Evolutionary conservation across 1,139 yeast species (phyloP).

Genomic region (Candida gigantensis): DNA sequence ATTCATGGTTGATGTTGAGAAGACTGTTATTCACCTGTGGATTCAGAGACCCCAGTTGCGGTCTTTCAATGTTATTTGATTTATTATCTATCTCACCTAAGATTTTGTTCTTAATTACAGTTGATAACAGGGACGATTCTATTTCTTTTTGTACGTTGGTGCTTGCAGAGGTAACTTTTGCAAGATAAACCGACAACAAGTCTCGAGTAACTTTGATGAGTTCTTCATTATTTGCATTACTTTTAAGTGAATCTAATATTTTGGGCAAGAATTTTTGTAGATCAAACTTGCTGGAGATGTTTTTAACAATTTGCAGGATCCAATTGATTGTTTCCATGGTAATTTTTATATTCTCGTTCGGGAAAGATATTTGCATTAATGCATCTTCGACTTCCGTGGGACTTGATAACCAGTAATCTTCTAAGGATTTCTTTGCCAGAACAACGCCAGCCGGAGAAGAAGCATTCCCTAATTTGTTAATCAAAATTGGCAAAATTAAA

Average conservation of each 20-base stretch:
- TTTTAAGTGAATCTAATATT: conserved; percentile 7
- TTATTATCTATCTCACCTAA: background rate
- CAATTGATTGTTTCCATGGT: conserved; percentile 43
- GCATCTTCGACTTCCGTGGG: conserved; percentile 55
- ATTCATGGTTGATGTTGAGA: background rate
- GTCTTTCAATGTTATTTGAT: too few species aligned
- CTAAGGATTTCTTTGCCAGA: conserved; percentile 54
- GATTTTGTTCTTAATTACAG: background rate
- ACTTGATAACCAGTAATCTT: conserved; percentile 67
- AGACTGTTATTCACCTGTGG: background rate
- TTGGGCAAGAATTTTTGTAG: conserved; percentile 29
- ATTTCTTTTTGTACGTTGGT: background rate
- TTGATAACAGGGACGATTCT: conserved; percentile 2
- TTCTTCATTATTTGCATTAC: conserved; percentile 9
- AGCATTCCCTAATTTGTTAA: conserved; percentile 50
- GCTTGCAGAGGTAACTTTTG: background rate
- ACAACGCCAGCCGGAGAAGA: conserved; percentile 29
- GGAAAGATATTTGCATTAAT: conserved; percentile 54
- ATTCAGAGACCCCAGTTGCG: background rate
- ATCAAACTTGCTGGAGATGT: conserved; percentile 35
- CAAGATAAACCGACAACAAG: conserved; percentile 19
- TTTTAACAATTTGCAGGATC: conserved; percentile 32
- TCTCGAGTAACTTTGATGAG: conserved; percentile 10
- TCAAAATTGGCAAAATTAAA: conserved; percentile 57
- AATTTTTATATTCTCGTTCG: conserved; percentile 40